Percentiles rank a stretch among this genome's conserved stretches.
Evolutionary conservation across 2,329 filamentous ascomycete genomes (phyloP).

Genomic region (Colletotrichum sojae): DNA sequence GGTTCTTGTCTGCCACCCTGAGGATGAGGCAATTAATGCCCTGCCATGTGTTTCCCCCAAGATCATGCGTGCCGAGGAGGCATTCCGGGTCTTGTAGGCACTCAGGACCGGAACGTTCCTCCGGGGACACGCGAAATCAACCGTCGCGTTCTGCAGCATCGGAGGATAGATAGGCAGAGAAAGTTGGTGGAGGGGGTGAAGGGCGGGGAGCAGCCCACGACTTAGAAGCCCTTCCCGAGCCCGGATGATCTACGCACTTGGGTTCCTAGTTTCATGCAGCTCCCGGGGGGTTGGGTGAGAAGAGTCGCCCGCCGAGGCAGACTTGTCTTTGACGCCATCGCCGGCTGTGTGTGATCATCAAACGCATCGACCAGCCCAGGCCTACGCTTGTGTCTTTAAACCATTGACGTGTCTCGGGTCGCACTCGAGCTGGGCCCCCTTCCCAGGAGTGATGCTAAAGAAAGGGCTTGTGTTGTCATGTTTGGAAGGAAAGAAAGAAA

Average conservation of each 20-base stretch:
- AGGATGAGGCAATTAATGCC: conserved; percentile 9
- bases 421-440: not conserved
- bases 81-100: not conserved
- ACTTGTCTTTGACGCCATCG: not conserved
- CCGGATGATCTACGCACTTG: conserved; percentile 36
- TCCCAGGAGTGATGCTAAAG: conserved; percentile 9
- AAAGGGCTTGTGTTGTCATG: not conserved
- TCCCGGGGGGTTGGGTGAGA: conserved; percentile 11
- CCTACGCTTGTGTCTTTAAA: not conserved
- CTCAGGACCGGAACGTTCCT: no score
- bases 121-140: no score
- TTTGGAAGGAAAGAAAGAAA: not conserved
- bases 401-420: not conserved
- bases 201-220: not conserved
- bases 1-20: not conserved
- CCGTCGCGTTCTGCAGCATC: conserved; percentile 11
- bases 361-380: not conserved
- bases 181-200: not conserved
- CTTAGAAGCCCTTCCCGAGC: conserved; percentile 28
- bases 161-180: not conserved
- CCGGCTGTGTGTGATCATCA: conserved; percentile 6
- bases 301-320: conserved; percentile 1
- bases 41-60: conserved; percentile 13
- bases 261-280: conserved; percentile 34
- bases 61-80: not conserved